phyloP scores from a whole-genome alignment of 2,329 filamentous ascomycete species.

The Penicillium vulpinum region DNA sequence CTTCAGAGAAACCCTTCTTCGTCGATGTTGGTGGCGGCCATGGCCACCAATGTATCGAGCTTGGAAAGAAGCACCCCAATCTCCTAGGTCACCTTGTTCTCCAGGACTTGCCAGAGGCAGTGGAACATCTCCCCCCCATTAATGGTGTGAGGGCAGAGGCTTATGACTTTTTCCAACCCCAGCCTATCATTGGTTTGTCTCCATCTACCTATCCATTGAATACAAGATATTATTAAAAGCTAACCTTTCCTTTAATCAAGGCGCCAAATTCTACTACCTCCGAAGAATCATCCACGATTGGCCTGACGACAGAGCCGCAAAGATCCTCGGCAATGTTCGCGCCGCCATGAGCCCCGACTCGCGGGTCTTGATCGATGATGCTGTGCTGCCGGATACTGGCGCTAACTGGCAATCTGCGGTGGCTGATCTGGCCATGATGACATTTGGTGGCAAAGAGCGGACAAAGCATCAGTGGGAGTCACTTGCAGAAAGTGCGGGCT shows the following conservation, averaged over 20 bases:
- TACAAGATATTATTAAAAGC: not conserved
- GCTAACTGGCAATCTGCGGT: constrained; percentile 19
- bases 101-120: constrained; percentile 41
- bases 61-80: constrained; percentile 35
- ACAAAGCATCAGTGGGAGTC: constrained; percentile 15
- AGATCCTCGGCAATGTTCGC: constrained; percentile 37
- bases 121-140: constrained; percentile 28
- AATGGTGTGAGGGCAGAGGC: constrained; percentile 29
- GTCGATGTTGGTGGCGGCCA: constrained; percentile 47
- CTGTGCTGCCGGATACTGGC: constrained; percentile 39
- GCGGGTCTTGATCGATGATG: constrained; percentile 47
- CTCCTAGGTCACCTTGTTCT: constrained; percentile 41
- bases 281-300: constrained; percentile 33
- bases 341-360: constrained; percentile 29
- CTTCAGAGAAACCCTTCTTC: constrained; percentile 30
- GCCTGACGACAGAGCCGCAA: constrained; percentile 21
- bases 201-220: not conserved
- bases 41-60: constrained; percentile 41
- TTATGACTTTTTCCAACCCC: constrained; percentile 19
- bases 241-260: constrained; percentile 9
- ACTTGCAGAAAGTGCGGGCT: constrained; percentile 13
- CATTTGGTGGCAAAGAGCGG: constrained; percentile 20
- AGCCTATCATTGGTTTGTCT: constrained; percentile 27
- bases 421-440: constrained; percentile 25
- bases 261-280: constrained; percentile 32